A percentile compares a stretch with the other conserved stretches of the same genome.
phyloP scores from a whole-genome alignment of 1,284 basidiomycete genomes.

The Ustilago curta region DNA sequence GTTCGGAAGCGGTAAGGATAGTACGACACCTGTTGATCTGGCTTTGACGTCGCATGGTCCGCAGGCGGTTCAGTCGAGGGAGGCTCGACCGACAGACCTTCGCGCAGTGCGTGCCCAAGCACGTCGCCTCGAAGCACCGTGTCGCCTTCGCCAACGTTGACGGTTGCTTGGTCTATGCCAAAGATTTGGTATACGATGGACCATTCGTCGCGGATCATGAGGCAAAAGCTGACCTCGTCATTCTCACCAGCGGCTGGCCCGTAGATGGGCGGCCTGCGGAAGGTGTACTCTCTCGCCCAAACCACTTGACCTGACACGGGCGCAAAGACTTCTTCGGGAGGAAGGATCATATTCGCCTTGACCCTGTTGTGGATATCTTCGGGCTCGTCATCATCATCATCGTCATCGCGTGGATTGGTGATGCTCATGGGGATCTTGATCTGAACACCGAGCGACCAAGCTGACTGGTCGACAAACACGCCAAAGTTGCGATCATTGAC shows the following conservation, averaged over 20 bases:
- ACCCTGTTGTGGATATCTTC: conserved; percentile 7
- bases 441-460: conserved; percentile 50
- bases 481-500: conserved; percentile 39
- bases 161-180: conserved; percentile 39
- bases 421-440: conserved; percentile 43
- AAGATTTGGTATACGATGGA: conserved; percentile 61
- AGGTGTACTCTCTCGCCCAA: conserved; percentile 49
- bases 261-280: conserved; percentile 42
- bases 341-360: conserved; percentile 21
- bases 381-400: conserved; percentile 20
- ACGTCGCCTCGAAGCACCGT: conserved; percentile 50
- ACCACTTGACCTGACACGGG: conserved; percentile 60
- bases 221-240: conserved; percentile 49
- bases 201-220: conserved; percentile 63
- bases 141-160: conserved; percentile 39
- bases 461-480: conserved; percentile 46
- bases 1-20: conserved; percentile 57
- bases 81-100: conserved; percentile 38
- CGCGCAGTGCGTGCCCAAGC: conserved; percentile 44
- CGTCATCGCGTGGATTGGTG: conserved; percentile 41
- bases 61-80: conserved; percentile 47
- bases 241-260: conserved; percentile 51
- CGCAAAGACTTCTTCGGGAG: conserved; percentile 51
- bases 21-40: conserved; percentile 35
- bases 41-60: conserved; percentile 39